These are phyloP conservation scores for Lecanicillium sp. DNA, from an alignment of 2,329 filamentous ascomycete genomes.

Conservation along the genomic window DNA sequence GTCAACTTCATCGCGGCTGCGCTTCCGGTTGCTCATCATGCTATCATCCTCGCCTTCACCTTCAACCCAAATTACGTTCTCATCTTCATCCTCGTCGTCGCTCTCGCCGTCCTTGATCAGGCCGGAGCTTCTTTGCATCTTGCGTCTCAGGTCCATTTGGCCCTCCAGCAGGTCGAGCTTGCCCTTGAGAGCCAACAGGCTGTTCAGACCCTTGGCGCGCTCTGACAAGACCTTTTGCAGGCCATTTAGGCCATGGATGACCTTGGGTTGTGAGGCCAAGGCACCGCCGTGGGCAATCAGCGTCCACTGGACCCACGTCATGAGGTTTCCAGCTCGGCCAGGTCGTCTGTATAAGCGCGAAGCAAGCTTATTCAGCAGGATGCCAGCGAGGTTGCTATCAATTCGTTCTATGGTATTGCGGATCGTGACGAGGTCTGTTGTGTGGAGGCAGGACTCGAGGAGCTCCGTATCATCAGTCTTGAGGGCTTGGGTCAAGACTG, in stretches of 20 bases:
- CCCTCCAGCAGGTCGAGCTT: constrained; percentile 91
- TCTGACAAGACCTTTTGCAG: constrained; percentile 84
- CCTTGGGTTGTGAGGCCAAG: constrained; percentile 75
- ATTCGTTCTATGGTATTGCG: constrained; percentile 85
- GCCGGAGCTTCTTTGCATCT: constrained; percentile 45
- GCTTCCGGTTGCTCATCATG: constrained; percentile 24
- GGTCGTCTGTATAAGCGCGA: constrained; percentile 81
- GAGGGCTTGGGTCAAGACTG: constrained; percentile 87
- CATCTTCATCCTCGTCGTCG: constrained; percentile 49
- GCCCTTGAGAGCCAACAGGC: constrained; percentile 81
- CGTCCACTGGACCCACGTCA: constrained; percentile 95
- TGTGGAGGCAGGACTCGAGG: constrained; percentile 86
- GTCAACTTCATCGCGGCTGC: constrained; percentile 16
- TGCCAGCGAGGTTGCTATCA: constrained; percentile 74
- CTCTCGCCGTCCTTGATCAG: constrained; percentile 37
- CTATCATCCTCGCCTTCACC: constrained; percentile 57
- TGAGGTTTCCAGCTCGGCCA: constrained; percentile 80
- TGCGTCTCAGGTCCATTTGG: constrained; percentile 73
- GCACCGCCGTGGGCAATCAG: constrained; percentile 88
- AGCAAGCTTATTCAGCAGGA: constrained; percentile 74
- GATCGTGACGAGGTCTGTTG: constrained; percentile 67
- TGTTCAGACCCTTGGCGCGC: constrained; percentile 72
- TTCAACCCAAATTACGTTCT: constrained; percentile 81
- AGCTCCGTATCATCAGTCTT: constrained; percentile 85
- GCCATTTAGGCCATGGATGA: constrained; percentile 68